Evolutionary conservation across 352 stramenopile genomes (phyloP), one percentile per base, ranked within the genome.

Genomic region (Globisporangium lucens): DNA sequence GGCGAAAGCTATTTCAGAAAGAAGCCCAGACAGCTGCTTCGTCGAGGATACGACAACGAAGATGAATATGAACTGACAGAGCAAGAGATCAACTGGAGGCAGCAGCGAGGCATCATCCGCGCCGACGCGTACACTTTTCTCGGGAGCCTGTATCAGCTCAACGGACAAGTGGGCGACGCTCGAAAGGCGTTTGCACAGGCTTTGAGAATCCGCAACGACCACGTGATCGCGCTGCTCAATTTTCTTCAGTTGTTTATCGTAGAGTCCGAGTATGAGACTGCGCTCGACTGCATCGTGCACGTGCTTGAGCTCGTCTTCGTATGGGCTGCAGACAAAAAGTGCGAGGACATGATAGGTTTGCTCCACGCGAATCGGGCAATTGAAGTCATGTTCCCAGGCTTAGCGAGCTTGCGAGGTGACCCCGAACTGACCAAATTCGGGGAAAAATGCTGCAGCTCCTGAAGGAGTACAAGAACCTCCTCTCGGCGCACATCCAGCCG

Each of bases 211-310:
- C 75, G 75, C 51, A 70, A 33, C 36, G 75, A 85, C n/a, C 75
- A 88, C 59, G 30, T 68, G 2, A 66, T 79, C 9, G 79, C 77
- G 15, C 67, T 80, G 33, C 68, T 88, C 29, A 88, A 88, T 53
- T 77, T 71, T n/a, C 62, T 85, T 2, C 77, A 85, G 67, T 56
- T 85, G 13, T 73, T 71, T 20, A 67, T 85, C 9, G 69, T 75
- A 1, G 38, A 62, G 15, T 43, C 63, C 2, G 76, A 83, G 63
- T 82, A 87, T 30, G 77, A 87, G 59, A 46, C 67, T 1, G 73
- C 74, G 8, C 66, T 87, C 3, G 72, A 81, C 35, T 66, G 63
- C 4, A 73, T 80, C 9, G 8, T 85, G 2, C 74, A 70, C 1
- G 27, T 85, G 7, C 41, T 85, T 13, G 71, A 79, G 41, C 68